Evolutionary conservation across 2,329 filamentous ascomycete genomes (phyloP), one percentile per base, ranked within the genome.

Genomic region (Fusarium haematococcum): DNA sequence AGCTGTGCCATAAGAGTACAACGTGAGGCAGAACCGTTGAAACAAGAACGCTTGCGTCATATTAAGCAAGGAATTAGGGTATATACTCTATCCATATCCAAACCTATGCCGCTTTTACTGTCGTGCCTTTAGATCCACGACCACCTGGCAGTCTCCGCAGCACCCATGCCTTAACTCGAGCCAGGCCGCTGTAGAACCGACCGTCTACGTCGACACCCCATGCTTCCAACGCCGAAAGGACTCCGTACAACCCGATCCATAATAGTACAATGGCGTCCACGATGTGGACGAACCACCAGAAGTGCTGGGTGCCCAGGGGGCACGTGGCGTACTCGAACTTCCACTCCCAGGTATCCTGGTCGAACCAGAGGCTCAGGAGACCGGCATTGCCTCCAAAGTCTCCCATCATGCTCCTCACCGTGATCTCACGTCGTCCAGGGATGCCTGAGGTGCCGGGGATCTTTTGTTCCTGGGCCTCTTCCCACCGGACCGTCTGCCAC

Each of bases 391-490:
- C 97, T n/a, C 91, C 92, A 83, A 93, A 99, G 66, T 94, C 94
- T 65, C 97, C 97, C 97, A 99, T 99, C 95, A 99, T 98, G 82
- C 95, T 98, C 68, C 95, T 91, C 3, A 99, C 93, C 0, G 97
- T 99, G 74, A 98, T 91, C 83, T 99, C 97, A 32, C 96, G 88
- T 7, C 98, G 86, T 1, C 93, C 93, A 0, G 93, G 90, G 4
- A 89, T 76, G 6, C 83, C 85, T 2, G 83, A 76, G 2, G 82
- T 80, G 9, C 81, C 84, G 1, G 85, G 79, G 25, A 91, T 71
- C 69, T 82, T 81, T 14, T 81, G 80, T 6, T 77, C 74, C 13
- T 81, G 79, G 1, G 88, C 88, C 50, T 87, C 83, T 1, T 76
- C 69, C 86, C 88, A 92, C 13, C 82, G 81, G 18, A 80, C 81